A percentile compares a stretch with the other conserved stretches of the same genome.
Conservation (phyloP, 768 basidiomycete genomes). For the Paxillus involutus region DNA sequence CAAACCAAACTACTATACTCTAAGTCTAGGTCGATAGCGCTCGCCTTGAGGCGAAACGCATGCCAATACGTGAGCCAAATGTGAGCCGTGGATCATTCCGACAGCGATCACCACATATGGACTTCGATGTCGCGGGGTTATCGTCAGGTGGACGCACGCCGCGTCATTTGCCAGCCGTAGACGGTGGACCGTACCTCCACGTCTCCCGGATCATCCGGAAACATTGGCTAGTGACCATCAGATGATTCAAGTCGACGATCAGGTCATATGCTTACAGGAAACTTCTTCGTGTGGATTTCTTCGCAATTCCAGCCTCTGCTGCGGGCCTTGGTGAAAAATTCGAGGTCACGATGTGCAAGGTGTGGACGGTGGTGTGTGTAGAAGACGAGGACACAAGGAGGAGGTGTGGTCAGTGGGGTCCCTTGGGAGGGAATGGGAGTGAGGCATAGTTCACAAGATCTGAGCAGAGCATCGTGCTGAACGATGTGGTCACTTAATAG, state of each 20-base stretch:
- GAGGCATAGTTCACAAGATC: slow-evolving; percentile 59
- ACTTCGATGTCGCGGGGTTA: too few relatives aligned
- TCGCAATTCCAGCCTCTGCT: slow-evolving; percentile 71
- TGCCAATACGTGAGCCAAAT: too few relatives aligned
- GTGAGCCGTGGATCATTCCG: too few relatives aligned
- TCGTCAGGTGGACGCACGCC: slow-evolving; percentile 1
- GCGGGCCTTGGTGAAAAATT: slow-evolving; percentile 71
- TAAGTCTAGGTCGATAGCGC: too few relatives aligned
- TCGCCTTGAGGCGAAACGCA: too few relatives aligned
- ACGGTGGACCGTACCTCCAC: slow-evolving; percentile 77
- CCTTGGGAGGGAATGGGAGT: slow-evolving; percentile 19
- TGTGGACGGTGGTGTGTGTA: slow-evolving; percentile 89
- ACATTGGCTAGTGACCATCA: slow-evolving; percentile 68
- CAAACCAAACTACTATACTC: too few relatives aligned
- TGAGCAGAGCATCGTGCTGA: slow-evolving; percentile 80
- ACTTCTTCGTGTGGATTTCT: slow-evolving; percentile 61
- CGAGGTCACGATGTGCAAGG: slow-evolving; percentile 77
- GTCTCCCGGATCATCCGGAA: slow-evolving; percentile 83
- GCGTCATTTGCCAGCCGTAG: slow-evolving; percentile 73
- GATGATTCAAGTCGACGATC: background rate
- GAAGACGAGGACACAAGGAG: slow-evolving; percentile 70
- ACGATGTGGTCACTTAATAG: background rate
- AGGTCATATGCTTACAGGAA: slow-evolving; percentile 46
- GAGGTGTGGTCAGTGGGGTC: slow-evolving; percentile 7
- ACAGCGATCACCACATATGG: too few relatives aligned